A percentile compares a stretch with the other conserved stretches of the same genome.
These are phyloP conservation scores for Ostreobium quekettii DNA, from an alignment of 139 green algal genomes.

Conservation along the genomic window DNA sequence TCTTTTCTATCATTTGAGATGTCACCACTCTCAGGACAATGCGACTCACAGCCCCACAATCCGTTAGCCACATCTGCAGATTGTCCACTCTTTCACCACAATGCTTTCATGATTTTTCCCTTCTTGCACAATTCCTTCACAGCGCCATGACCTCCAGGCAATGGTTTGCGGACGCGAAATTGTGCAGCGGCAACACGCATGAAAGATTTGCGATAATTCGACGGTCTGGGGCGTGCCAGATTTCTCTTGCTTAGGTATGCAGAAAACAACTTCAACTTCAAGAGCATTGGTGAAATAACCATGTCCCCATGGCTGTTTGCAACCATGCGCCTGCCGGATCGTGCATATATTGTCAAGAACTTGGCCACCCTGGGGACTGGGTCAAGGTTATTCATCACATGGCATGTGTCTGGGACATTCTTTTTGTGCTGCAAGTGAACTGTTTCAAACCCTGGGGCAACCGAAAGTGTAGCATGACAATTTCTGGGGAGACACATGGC, in stretches of 20 bases:
- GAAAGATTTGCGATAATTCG: background rate
- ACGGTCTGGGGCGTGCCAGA: background rate
- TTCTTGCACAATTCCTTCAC: background rate
- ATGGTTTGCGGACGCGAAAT: background rate
- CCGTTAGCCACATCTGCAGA: no score
- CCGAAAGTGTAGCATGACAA: background rate
- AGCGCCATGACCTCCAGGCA: background rate
- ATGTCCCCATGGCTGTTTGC: slow-evolving; percentile 33
- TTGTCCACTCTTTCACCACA: no score
- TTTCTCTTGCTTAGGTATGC: no score
- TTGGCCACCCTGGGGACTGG: slow-evolving; percentile 24
- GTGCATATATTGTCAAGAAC: slow-evolving; percentile 39
- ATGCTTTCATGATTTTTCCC: no score
- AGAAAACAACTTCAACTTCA: no score
- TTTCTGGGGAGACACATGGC: background rate
- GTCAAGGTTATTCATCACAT: slow-evolving; percentile 18
- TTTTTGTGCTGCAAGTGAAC: background rate
- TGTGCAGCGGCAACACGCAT: background rate
- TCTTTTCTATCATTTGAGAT: no score
- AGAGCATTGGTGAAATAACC: slow-evolving; percentile 16
- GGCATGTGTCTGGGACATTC: background rate
- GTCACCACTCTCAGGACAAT: no score
- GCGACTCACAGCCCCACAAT: no score
- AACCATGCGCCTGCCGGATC: slow-evolving; percentile 31
- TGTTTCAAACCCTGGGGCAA: background rate